Conservation (phyloP, 306 rosid genomes). For the Casuarina glauca region DNA sequence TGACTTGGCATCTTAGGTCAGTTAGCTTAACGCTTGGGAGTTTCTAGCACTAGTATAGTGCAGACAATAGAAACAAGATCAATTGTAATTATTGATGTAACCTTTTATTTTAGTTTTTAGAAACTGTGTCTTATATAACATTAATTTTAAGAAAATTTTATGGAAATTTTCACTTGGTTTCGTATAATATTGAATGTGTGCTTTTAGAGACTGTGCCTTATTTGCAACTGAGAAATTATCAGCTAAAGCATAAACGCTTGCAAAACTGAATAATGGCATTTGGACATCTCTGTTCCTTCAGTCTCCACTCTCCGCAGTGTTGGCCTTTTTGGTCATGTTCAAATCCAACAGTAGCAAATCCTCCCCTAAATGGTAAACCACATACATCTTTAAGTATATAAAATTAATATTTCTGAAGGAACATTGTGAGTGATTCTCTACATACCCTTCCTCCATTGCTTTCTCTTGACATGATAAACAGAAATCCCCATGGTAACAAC, state of each 20-base stretch:
- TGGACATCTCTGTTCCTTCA: too few relatives aligned
- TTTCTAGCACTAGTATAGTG: constrained; percentile 56
- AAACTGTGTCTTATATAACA: too few relatives aligned
- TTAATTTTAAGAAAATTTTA: too few relatives aligned
- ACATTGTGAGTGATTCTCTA: background rate
- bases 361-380: background rate
- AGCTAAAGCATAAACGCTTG: constrained; percentile 47
- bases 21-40: constrained; percentile 49
- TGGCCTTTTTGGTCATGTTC: too few relatives aligned
- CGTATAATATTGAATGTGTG: too few relatives aligned
- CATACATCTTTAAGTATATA: background rate
- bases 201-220: background rate
- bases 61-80: constrained; percentile 35
- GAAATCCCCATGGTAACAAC: background rate
- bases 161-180: too few relatives aligned
- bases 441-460: constrained; percentile 19
- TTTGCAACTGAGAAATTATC: constrained; percentile 39
- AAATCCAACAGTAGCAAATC: too few relatives aligned
- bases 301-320: too few relatives aligned
- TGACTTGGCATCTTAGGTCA: constrained; percentile 57
- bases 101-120: background rate
- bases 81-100: constrained; percentile 34
- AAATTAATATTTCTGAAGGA: background rate
- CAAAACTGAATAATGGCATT: background rate
- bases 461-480: constrained; percentile 6